A percentile compares a stretch with the other conserved stretches of the same genome.
Evolutionary conservation across 371 early-diverging fungal species (phyloP).

Genomic region (Lichtheimia corymbifera): DNA sequence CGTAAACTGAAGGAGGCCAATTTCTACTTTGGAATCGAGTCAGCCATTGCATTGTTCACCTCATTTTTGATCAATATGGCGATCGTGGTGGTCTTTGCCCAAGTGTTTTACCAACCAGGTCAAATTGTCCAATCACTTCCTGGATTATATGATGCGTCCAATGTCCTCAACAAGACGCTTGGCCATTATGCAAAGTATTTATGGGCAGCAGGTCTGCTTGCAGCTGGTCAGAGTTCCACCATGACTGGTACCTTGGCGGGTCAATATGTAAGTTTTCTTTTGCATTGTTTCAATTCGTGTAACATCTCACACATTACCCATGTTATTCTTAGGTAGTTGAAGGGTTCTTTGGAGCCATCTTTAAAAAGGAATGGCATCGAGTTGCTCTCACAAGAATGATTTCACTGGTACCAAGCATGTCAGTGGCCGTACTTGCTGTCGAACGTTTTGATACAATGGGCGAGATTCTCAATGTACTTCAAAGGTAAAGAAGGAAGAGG

Average conservation of each 20-base stretch:
- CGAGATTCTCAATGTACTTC: conserved; percentile 68
- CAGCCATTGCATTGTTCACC: conserved; percentile 59
- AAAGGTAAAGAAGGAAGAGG: conserved; percentile 37
- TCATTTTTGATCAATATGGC: conserved; percentile 74
- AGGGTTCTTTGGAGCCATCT: conserved; percentile 64
- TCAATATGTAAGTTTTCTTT: conserved; percentile 56
- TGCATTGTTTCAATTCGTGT: not conserved
- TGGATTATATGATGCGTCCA: conserved; percentile 64
- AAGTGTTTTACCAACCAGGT: conserved; percentile 55
- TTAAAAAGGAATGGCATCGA: conserved; percentile 71
- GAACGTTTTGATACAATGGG: conserved; percentile 68
- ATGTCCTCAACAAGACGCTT: conserved; percentile 54
- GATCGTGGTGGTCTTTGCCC: conserved; percentile 70
- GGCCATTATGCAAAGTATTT: conserved; percentile 62
- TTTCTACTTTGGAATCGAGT: conserved; percentile 67
- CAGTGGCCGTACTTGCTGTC: conserved; percentile 65
- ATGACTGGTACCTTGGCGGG: conserved; percentile 80
- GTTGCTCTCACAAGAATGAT: conserved; percentile 62
- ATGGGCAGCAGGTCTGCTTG: conserved; percentile 70
- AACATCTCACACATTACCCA: not conserved
- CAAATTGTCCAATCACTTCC: conserved; percentile 20
- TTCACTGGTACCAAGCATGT: conserved; percentile 68
- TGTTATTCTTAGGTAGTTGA: conserved; percentile 30
- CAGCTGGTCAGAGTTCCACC: conserved; percentile 74
- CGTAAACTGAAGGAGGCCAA: conserved; percentile 68